Base-by-base conservation (phyloP, 2,329 filamentous ascomycete genomes). In the Aspergillus puulaauensis region DNA sequence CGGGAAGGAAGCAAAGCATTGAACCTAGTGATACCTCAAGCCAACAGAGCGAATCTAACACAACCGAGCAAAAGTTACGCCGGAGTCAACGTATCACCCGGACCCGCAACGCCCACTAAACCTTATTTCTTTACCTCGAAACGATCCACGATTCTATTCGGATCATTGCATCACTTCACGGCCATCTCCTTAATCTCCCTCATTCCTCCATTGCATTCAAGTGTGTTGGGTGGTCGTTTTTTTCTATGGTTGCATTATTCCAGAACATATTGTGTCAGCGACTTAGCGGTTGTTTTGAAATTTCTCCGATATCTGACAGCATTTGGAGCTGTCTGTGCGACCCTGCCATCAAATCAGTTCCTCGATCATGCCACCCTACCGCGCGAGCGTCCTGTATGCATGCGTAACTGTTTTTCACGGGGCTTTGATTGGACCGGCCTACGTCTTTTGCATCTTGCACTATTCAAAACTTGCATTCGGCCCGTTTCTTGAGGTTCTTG, bases 11-110 rank as follows among this genome's bases (percentile, higher is more conserved):
- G 50, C 50, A 54, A 24, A 37, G 51, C 37, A 35, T 52, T 11
- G 56, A 44, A 24, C 40, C 56, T n/a, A 57, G 52, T 31, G 59
- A 63, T 39, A 46, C 58, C n/a, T 31, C 55, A 24, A 62, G 54
- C 48, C 59, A 56, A 37, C 52, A 54, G 35, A 57, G 40, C 27
- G 62, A 64, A 24, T 50, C 61, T 21, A 62, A 45, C 33, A 46
- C 56, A 39, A 54, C 54, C 41, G 62, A 63, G 7, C 56, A 21
- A 33, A 66, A 64, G 43, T 61, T 59, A 37, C 62, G 64, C 39
- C 64, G 64, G 19, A 66, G 64, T 50, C 56, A 63, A 17, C 64
- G 64, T 11, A 45, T 66, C 37, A 57, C 63, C 9, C 52, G 57
- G 43, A 63, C 45, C 52, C 63, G 61, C 49, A 62, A 61, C 41